Evolutionary conservation across 192 early-diverging fungal species (phyloP).

Genomic region (Phycomyces nitens): DNA sequence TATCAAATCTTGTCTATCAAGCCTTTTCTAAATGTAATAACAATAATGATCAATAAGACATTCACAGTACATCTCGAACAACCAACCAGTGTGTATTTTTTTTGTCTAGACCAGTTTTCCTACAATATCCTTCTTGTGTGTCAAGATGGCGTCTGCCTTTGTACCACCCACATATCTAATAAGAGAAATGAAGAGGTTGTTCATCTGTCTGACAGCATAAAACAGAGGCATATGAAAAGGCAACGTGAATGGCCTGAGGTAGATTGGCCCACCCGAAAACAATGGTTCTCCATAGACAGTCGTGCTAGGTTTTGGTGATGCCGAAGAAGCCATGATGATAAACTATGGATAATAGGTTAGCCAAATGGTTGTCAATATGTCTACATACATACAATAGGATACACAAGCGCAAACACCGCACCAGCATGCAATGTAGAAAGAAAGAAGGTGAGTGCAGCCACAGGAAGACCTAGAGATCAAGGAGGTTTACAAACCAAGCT

Average conservation of each 20-base stretch:
- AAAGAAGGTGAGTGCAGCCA: constrained; percentile 26
- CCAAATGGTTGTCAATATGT: no score
- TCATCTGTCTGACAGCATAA: constrained; percentile 20
- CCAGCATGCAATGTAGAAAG: constrained; percentile 21
- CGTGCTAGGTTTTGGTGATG: constrained; percentile 11
- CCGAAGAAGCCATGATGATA: constrained; percentile 30
- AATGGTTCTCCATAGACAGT: neutral
- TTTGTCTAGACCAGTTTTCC: constrained; percentile 10
- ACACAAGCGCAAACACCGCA: constrained; percentile 29
- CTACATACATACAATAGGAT: constrained; percentile 27
- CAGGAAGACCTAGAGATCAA: constrained; percentile 11
- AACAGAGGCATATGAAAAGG: constrained; percentile 21
- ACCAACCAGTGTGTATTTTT: no score
- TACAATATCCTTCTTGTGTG: constrained; percentile 22
- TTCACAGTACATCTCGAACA: no score
- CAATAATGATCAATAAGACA: no score
- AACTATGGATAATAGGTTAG: constrained; percentile 5
- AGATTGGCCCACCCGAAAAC: no score
- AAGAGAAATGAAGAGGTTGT: constrained; percentile 7
- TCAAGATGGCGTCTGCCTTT: constrained; percentile 20
- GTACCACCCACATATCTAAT: constrained; percentile 18
- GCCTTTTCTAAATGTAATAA: no score
- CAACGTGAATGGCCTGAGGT: neutral
- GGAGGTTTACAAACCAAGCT: no score
- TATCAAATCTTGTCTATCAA: no score